A percentile compares a stretch with the other conserved stretches of the same genome.
These are phyloP conservation scores for Podochytrium sp. DNA, from an alignment of 192 early-diverging fungal species.

Conservation along the genomic window DNA sequence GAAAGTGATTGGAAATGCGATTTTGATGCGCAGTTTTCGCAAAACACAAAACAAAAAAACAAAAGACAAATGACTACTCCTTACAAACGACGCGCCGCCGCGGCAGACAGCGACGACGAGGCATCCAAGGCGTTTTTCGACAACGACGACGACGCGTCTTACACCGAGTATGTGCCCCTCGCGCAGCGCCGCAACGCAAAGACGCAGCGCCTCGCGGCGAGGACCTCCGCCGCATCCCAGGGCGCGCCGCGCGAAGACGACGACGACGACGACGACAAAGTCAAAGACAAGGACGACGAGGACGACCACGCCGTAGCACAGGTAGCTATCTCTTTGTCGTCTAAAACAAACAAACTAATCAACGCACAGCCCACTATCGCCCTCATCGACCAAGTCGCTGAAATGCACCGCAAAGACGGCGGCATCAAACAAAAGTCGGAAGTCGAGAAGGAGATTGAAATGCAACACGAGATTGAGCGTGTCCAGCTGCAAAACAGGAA, in stretches of 20 bases:
- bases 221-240: slow-evolving; percentile 31
- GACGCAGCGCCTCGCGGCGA: not conserved
- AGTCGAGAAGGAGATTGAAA: slow-evolving; percentile 78
- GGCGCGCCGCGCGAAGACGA: slow-evolving; percentile 37
- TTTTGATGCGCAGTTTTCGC: no score
- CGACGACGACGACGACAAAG: slow-evolving; percentile 50
- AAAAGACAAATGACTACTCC: no score
- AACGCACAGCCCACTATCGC: not conserved
- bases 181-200: not conserved
- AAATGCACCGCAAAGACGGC: not conserved
- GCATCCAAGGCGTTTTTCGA: slow-evolving; percentile 14
- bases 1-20: no score
- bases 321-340: not conserved
- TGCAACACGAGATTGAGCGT: slow-evolving; percentile 80
- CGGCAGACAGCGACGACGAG: slow-evolving; percentile 12
- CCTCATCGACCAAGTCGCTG: not conserved
- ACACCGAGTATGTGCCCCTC: not conserved
- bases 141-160: slow-evolving; percentile 6
- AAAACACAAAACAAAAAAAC: slow-evolving; percentile 30
- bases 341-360: not conserved
- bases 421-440: slow-evolving; percentile 68
- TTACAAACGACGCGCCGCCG: not conserved
- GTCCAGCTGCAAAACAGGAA: slow-evolving; percentile 76
- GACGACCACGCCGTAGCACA: not conserved
- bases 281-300: no score